Base-by-base conservation (phyloP, 306 rosid species). In the Medicago lupulina region DNA sequence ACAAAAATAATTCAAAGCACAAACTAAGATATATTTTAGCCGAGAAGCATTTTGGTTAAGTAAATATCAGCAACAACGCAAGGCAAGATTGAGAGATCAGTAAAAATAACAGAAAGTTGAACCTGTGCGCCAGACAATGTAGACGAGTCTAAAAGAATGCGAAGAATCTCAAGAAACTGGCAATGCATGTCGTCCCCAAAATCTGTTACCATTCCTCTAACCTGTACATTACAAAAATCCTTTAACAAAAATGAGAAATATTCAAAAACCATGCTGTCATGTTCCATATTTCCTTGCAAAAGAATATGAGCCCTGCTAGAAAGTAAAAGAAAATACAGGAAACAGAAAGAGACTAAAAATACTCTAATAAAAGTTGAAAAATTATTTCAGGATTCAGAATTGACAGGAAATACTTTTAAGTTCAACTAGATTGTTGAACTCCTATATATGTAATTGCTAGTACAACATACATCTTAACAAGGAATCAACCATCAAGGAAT, bases 151-250 rank as follows among this genome's bases (percentile, higher is more conserved):
- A 93, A 83, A 38, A 93, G 85, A 84, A 88, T 85, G 63, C 98
- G 97, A 79, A 93, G 96, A 84, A 93, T 93, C 86, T 93, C 98
- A 81, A 89, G 97, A 79, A 93, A 93, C 86, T 93, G 98, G 80
- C 98, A 93, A 70, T 93, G 91, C 98, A 91, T 93, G 81, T 88
- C 88, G 70, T 91, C 98, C 80, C 93, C 98, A 71, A 93, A 93
- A 83, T 93, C 97, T 54, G 98, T 93, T 61, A 86, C 78, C 96
- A 93, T 83, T 82, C 98, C 98, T 70, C 87, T 85, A 43, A 93
- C 96, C 98, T 93, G 85, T 46, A 60, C 59, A 76, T 9, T 9
- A 31, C 14, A 76, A 55, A 67, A 41, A 10, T 14, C 38, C 36
- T 55, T 73, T 44, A 64, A 40, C 36, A 63, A 71, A 62, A 71